Conservation (phyloP, 2,329 filamentous ascomycete species). For the Coniochaeta sp. region DNA sequence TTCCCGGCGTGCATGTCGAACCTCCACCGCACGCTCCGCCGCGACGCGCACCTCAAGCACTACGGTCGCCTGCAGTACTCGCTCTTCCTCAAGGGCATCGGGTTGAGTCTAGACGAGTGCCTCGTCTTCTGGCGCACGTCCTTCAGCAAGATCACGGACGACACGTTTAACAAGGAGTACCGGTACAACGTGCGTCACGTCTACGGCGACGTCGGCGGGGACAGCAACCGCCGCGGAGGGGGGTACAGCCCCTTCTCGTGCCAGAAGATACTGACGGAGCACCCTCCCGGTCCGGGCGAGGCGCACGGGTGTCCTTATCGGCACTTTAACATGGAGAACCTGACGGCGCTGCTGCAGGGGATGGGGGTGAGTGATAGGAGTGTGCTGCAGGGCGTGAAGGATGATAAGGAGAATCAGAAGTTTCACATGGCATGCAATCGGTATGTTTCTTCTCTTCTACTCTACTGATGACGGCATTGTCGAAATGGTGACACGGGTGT, state of each 20-base stretch:
- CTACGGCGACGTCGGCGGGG: slow-evolving; percentile 93
- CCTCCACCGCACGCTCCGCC: slow-evolving; percentile 76
- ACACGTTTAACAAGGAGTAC: slow-evolving; percentile 96
- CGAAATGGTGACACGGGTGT: slow-evolving; percentile 8
- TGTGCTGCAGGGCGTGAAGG: slow-evolving; percentile 72
- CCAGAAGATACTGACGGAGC: slow-evolving; percentile 89
- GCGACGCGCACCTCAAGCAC: slow-evolving; percentile 88
- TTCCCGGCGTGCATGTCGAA: slow-evolving; percentile 95
- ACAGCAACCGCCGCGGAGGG: slow-evolving; percentile 75
- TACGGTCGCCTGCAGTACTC: slow-evolving; percentile 90
- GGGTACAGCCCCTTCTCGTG: slow-evolving; percentile 91
- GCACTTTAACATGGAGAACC: slow-evolving; percentile 84
- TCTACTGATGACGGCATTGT: neutral
- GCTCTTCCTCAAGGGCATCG: slow-evolving; percentile 93
- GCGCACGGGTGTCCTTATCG: slow-evolving; percentile 94
- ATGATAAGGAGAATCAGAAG: slow-evolving; percentile 82
- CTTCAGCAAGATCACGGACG: slow-evolving; percentile 84
- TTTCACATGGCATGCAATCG: slow-evolving; percentile 96
- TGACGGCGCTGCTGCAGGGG: slow-evolving; percentile 66
- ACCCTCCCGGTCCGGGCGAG: slow-evolving; percentile 79
- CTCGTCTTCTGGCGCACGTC: slow-evolving; percentile 83
- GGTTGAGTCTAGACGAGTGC: slow-evolving; percentile 83
- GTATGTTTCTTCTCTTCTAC: slow-evolving; percentile 30
- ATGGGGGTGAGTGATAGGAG: slow-evolving; percentile 74
- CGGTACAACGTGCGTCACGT: slow-evolving; percentile 92